These are phyloP conservation scores for Novakomyces olei DNA, from an alignment of 805 yeast genomes.

Conservation along the genomic window DNA sequence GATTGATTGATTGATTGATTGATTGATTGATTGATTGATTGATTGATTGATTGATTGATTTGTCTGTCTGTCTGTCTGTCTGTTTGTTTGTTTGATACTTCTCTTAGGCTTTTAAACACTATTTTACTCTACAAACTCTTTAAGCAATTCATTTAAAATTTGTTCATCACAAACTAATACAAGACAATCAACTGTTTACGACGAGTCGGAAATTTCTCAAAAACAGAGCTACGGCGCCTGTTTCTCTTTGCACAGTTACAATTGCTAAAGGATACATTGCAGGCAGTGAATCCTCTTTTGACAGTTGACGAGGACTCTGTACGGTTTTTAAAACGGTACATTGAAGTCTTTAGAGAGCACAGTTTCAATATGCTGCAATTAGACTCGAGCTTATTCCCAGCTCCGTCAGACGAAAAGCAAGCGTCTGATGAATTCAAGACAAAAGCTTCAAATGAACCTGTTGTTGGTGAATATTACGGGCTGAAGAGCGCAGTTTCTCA, in stretches of 20 bases:
- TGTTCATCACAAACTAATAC: not conserved
- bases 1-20: too few relatives aligned
- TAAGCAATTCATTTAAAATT: not conserved
- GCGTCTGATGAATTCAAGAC: not conserved
- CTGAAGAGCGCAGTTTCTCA: not conserved
- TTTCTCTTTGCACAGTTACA: not conserved
- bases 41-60: not conserved
- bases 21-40: not conserved
- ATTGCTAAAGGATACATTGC: not conserved
- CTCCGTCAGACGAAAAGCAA: not conserved
- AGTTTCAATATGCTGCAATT: not conserved
- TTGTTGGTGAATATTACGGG: not conserved
- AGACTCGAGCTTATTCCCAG: not conserved
- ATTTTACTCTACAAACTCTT: not conserved
- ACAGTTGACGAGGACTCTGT: not conserved
- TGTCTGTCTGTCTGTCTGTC: not conserved
- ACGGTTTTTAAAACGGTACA: not conserved
- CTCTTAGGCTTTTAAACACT: not conserved
- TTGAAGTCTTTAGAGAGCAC: conserved; percentile 1
- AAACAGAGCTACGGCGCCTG: not conserved
- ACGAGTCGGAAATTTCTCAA: not conserved
- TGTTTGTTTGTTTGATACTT: not conserved
- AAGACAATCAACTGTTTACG: not conserved
- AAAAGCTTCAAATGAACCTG: not conserved
- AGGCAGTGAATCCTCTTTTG: not conserved